A percentile compares a stretch with the other conserved stretches of the same genome.
phyloP scores from a whole-genome alignment of 495 filamentous ascomycete genomes.

The Aspergillus saccharolyticus region DNA sequence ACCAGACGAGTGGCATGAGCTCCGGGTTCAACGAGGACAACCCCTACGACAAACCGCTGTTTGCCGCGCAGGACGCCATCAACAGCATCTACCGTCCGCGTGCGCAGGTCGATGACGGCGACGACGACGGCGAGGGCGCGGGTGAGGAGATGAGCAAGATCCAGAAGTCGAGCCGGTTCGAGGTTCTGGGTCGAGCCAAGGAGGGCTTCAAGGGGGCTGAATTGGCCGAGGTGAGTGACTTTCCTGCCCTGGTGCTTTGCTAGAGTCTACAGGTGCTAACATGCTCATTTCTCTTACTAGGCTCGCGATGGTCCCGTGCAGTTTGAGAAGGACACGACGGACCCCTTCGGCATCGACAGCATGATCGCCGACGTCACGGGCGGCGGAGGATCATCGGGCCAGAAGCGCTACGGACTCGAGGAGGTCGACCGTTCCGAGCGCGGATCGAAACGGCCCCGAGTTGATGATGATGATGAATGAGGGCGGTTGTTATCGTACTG shows the following conservation, averaged over 20 bases:
- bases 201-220: slow-evolving; percentile 81
- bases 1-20: slow-evolving; percentile 84
- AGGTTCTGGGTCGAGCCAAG: slow-evolving; percentile 81
- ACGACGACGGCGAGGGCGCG: slow-evolving; percentile 69
- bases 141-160: slow-evolving; percentile 76
- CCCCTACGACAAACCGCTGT: slow-evolving; percentile 93
- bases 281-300: slow-evolving; percentile 30
- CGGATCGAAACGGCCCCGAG: slow-evolving; percentile 68
- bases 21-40: slow-evolving; percentile 97
- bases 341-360: slow-evolving; percentile 89
- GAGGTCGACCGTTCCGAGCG: slow-evolving; percentile 57
- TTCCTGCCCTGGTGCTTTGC: background rate
- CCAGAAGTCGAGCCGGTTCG: slow-evolving; percentile 75
- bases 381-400: slow-evolving; percentile 44
- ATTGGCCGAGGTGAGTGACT: slow-evolving; percentile 69
- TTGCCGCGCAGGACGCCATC: slow-evolving; percentile 93
- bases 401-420: slow-evolving; percentile 82
- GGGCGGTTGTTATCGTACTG: background rate
- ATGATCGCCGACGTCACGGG: slow-evolving; percentile 79
- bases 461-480: slow-evolving; percentile 60
- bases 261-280: background rate
- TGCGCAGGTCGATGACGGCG: slow-evolving; percentile 60
- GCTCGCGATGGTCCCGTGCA: slow-evolving; percentile 88
- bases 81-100: slow-evolving; percentile 88
- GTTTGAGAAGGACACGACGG: slow-evolving; percentile 86